Evolutionary conservation across 2,329 filamentous ascomycete genomes (phyloP), one percentile per base, ranked within the genome.

Genomic region (Neoascochyta sp.): DNA sequence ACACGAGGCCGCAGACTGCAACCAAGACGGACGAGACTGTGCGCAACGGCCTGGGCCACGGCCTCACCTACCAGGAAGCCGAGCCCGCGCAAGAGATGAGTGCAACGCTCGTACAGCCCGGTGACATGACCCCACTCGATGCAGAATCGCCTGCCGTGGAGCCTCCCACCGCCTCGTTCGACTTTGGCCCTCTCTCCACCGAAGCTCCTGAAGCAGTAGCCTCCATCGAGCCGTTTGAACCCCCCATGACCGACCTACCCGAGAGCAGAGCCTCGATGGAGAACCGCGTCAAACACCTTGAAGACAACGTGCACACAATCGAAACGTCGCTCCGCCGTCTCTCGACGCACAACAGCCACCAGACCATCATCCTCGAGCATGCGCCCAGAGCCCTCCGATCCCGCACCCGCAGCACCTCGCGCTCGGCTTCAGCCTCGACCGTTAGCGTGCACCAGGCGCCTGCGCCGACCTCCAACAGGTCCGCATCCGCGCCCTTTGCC

Each of bases 331-430:
- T 63, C 7, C 57, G 48, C 20, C 53, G 54, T 15, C 34, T 63
- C 13, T 57, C 56, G 7, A 50, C 53, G 6, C 54, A 52, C 37
- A 60, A 40, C 34, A 57, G 57, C 24, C 55, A 55, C 4, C 58
- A 63, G 36, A 63, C 60, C 28, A 61, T 64, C 34, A 60, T 64
- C 21, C 52, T 64, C 7, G 58, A 62, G 26, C 60, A 57, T 13
- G 52, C 58, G 19, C 60, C 61, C 4, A 55, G 52, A 24, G 58
- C 49, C 9, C 45, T 56, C 1, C 51, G 56, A 7, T 50, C 54
- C 4, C 45, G 60, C 4, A 52, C 61, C 15, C 37, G 54, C 14
- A 60, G 52, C 27, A 47, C 50, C 0, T 60, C 55, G 2, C 34
- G 40, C 14, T 43, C 40, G 17, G 16, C 33, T 9, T 37, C 39